A percentile compares a stretch with the other conserved stretches of the same genome.
phyloP scores from a whole-genome alignment of 2,329 filamentous ascomycete species.

The Sarocladiaceae sp. region DNA sequence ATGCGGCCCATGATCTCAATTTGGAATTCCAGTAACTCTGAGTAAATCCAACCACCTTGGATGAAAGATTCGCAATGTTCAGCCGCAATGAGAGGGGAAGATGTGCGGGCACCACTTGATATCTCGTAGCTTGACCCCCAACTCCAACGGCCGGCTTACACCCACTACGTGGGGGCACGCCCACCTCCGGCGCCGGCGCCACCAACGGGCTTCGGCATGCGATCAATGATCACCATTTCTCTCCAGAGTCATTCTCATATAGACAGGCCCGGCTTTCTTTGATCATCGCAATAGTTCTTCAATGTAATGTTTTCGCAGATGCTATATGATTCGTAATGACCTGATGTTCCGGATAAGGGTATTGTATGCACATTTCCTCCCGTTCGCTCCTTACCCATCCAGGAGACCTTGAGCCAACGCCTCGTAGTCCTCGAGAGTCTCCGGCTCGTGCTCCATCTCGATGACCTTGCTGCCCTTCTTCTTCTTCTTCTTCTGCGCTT shows the following conservation, averaged over 20 bases:
- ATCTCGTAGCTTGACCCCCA: background rate
- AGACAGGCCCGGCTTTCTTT: too few relatives aligned
- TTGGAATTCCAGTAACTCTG: too few relatives aligned
- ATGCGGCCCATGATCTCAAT: background rate
- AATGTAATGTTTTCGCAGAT: too few relatives aligned
- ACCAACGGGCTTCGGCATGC: background rate
- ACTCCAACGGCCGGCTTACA: background rate
- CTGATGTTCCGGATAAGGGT: background rate
- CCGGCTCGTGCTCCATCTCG: conserved; percentile 63
- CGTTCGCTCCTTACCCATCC: conserved; percentile 31
- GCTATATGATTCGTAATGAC: too few relatives aligned
- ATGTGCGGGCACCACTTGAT: background rate
- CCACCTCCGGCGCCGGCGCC: conserved; percentile 1
- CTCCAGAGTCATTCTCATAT: too few relatives aligned
- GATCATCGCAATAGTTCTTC: too few relatives aligned
- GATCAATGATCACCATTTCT: too few relatives aligned
- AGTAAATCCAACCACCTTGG: too few relatives aligned
- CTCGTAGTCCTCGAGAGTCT: conserved; percentile 77
- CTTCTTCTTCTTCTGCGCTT: conserved; percentile 41
- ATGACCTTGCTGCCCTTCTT: conserved; percentile 52
- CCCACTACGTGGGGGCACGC: background rate
- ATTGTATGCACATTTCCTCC: background rate
- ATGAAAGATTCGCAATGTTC: background rate
- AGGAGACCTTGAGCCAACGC: conserved; percentile 70
- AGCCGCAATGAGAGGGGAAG: background rate